Conservation (phyloP, 768 basidiomycete species). For the Punctularia strigosozonata region DNA sequence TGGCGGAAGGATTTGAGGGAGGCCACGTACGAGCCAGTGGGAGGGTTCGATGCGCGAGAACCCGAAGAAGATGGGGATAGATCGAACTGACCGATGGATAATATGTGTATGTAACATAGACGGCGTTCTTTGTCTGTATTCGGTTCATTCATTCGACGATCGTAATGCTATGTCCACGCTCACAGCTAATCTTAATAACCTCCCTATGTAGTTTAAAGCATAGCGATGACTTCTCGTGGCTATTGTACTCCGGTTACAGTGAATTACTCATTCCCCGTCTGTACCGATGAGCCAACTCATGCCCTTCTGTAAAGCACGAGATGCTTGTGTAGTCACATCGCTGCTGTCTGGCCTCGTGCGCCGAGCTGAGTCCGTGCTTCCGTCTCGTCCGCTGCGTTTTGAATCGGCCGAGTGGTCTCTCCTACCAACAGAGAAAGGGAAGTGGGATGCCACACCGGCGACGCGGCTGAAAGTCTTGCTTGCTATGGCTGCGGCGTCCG, state of each 20-base stretch:
- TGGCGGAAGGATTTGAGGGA: constrained; percentile 72
- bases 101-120: too few species aligned
- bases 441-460: constrained; percentile 61
- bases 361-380: constrained; percentile 21
- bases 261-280: too few species aligned
- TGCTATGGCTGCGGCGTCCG: constrained; percentile 73
- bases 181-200: too few species aligned
- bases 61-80: constrained; percentile 21
- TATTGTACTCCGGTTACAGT: too few species aligned
- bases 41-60: constrained; percentile 60
- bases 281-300: constrained; percentile 95
- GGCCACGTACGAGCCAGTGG: constrained; percentile 84
- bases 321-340: constrained; percentile 65
- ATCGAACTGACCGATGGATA: too few species aligned
- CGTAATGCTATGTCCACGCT: too few species aligned
- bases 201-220: too few species aligned
- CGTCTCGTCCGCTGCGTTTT: constrained; percentile 27
- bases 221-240: too few species aligned
- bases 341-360: constrained; percentile 30
- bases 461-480: constrained; percentile 69
- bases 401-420: constrained; percentile 17
- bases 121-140: too few species aligned
- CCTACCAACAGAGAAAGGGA: constrained; percentile 54
- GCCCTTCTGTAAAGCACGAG: constrained; percentile 73
- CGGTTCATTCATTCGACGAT: too few species aligned